Evolutionary conservation across 2,329 filamentous ascomycete genomes (phyloP).

Genomic region (Phialocephala sp.): DNA sequence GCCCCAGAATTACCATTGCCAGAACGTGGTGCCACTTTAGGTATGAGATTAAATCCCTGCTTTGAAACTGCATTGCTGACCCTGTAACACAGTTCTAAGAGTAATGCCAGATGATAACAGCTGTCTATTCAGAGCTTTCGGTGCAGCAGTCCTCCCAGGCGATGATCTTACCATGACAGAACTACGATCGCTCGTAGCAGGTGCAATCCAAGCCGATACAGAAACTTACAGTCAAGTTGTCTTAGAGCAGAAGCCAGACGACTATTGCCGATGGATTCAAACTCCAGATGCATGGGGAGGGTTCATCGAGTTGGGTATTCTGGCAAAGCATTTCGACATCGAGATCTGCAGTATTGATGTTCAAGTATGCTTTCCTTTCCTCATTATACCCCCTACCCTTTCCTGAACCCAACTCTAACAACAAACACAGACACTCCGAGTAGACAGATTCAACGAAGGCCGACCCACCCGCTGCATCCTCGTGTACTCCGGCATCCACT

Average conservation of each 20-base stretch:
- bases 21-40: conserved; percentile 57
- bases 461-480: conserved; percentile 71
- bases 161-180: conserved; percentile 71
- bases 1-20: conserved; percentile 49
- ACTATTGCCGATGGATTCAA: conserved; percentile 84
- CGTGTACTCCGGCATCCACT: conserved; percentile 92
- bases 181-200: conserved; percentile 78
- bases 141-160: conserved; percentile 71
- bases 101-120: conserved; percentile 98
- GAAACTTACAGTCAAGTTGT: conserved; percentile 77
- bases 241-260: conserved; percentile 70
- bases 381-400: not conserved
- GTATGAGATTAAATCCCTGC: conserved; percentile 48
- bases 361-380: conserved; percentile 48
- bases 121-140: conserved; percentile 90
- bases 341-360: conserved; percentile 89
- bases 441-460: conserved; percentile 81
- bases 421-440: conserved; percentile 57
- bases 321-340: conserved; percentile 83
- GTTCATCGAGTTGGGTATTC: conserved; percentile 84
- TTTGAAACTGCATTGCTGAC: conserved; percentile 10
- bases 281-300: conserved; percentile 87
- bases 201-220: conserved; percentile 75
- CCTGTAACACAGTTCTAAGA: conserved; percentile 65
- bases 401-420: not conserved